These are phyloP conservation scores for Kwoniella pini DNA, from an alignment of 768 basidiomycete species.

Conservation along the genomic window DNA sequence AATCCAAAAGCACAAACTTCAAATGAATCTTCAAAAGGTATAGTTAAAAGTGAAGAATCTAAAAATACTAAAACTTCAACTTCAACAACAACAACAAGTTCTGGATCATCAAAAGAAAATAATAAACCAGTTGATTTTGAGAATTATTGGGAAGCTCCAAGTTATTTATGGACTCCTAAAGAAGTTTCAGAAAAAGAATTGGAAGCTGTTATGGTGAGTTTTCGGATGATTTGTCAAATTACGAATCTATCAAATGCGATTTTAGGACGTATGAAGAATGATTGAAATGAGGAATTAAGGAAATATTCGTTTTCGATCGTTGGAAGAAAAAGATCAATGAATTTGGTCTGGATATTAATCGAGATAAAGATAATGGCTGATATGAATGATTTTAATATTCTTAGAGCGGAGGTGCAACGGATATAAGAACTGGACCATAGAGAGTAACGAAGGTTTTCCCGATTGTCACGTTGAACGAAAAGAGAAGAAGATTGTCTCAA, in stretches of 20 bases:
- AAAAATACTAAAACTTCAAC: not conserved
- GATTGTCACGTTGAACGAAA: too few relatives aligned
- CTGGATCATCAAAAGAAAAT: too few relatives aligned
- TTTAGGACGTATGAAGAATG: too few relatives aligned
- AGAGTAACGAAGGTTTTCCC: too few relatives aligned
- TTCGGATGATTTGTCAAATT: not conserved
- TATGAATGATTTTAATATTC: not conserved
- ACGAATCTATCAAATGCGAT: too few relatives aligned
- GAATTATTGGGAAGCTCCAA: conserved; percentile 54
- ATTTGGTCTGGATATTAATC: not conserved
- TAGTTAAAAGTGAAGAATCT: conserved; percentile 6
- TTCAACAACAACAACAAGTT: too few relatives aligned
- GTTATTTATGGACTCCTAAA: conserved; percentile 44
- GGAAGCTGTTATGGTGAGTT: conserved; percentile 55
- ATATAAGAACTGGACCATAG: conserved; percentile 36
- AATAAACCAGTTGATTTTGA: conserved; percentile 47
- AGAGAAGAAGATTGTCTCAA: too few relatives aligned
- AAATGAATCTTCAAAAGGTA: conserved; percentile 17
- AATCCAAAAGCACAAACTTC: conserved; percentile 42
- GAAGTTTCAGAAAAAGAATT: conserved; percentile 50
- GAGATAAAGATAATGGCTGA: not conserved
- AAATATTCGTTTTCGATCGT: too few relatives aligned
- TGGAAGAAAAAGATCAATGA: too few relatives aligned
- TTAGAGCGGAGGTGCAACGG: conserved; percentile 49
- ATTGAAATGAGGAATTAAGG: too few relatives aligned